phyloP scores from a whole-genome alignment of 176 grass and related monocot species.

The Hyparrhenia diplandra region DNA sequence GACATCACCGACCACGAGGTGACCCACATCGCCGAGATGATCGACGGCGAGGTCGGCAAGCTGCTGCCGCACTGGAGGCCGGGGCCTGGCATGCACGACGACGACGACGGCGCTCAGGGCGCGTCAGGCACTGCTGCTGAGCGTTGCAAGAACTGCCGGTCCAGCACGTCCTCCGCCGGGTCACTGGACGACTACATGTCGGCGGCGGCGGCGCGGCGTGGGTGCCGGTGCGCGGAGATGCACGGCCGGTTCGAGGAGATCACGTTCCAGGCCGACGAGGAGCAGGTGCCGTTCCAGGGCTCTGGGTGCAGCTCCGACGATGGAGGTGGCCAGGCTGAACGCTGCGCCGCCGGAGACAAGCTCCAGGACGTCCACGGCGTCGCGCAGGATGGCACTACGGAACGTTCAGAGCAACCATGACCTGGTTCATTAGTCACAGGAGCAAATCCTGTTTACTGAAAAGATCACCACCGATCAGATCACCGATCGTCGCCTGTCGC shows the following conservation, averaged over 20 bases:
- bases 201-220: slow-evolving; percentile 16
- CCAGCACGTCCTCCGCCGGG: slow-evolving; percentile 45
- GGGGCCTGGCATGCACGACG: slow-evolving; percentile 37
- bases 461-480: not conserved
- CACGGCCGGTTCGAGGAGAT: slow-evolving; percentile 80
- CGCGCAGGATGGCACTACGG: not conserved
- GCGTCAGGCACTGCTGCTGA: not conserved
- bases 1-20: slow-evolving; percentile 90
- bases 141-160: slow-evolving; percentile 43
- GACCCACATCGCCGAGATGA: slow-evolving; percentile 75
- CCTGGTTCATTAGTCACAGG: not conserved
- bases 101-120: not conserved
- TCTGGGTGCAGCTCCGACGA: slow-evolving; percentile 22
- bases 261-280: slow-evolving; percentile 44
- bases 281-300: slow-evolving; percentile 11
- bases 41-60: slow-evolving; percentile 55
- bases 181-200: slow-evolving; percentile 55
- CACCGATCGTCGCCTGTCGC: not conserved
- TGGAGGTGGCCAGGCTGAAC: not conserved
- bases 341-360: not conserved
- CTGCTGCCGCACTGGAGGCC: slow-evolving; percentile 68
- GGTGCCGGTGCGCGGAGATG: slow-evolving; percentile 42
- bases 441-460: not conserved
- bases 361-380: not conserved
- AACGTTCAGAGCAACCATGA: not conserved